Evolutionary conservation across 768 basidiomycete species (phyloP), one percentile per base, ranked within the genome.

Genomic region (Punctularia strigosozonata): DNA sequence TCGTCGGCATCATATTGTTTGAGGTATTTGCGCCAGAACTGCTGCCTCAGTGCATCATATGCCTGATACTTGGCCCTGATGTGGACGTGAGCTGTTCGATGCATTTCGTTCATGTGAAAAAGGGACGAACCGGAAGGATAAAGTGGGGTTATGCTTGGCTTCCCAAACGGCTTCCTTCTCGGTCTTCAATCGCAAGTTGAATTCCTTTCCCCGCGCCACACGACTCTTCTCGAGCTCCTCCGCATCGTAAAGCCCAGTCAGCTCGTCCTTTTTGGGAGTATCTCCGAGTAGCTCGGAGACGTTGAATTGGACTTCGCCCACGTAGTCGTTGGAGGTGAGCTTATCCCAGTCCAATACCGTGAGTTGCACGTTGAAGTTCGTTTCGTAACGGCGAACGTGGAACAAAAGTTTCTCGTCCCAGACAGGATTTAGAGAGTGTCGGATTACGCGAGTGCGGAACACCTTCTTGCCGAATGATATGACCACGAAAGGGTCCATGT

Each of bases 401-500:
- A 97, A 98, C 8, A 95, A 70, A 3, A 98, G 64, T 56, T 94
- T 92, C 62, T 97, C 91, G 44, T 97, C 86, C 87, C 91, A 98
- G 1, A 70, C 69, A 0, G 95, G 94, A 54, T 86, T 89, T 38
- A 80, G 63, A 42, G 75, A 79, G 57, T 91, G 88, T 3, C 90
- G 74, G 39, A 91, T 78, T 20, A 90, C 77, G 23, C 85, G 79
- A 0, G 92, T 97, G 2, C 92, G 72, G 63, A 98, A 98, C 4
- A 97, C 87, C 56, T 95, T 98, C 64, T 91, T 92, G 22, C 92
- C 88, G 46, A 99, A 99, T 3, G 88, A 89, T 46, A 92, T 73
- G 44, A 99, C 90, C 18, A 88, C 85, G 52, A 97, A 98, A 0
- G 92, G 91, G 50, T 97, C 91, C 91, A 97, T 95, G 54, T 98